Percentiles rank a stretch among this genome's conserved stretches.
Conservation (phyloP, 2,329 filamentous ascomycete species). For the Dryadomyces quercus-mongolicae region DNA sequence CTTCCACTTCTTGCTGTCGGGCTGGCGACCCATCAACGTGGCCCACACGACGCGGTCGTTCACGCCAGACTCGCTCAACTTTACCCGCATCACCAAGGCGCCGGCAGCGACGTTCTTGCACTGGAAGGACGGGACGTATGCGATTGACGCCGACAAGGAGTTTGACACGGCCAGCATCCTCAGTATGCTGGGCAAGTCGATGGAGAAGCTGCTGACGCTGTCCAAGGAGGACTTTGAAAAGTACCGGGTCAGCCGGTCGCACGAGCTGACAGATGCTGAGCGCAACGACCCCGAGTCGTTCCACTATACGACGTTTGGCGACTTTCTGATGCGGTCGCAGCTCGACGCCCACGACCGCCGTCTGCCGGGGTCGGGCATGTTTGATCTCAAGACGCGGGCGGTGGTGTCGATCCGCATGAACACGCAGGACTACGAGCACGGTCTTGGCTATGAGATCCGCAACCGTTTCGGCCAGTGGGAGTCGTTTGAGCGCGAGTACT, state of each 20-base stretch:
- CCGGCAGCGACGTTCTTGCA: conserved; percentile 75
- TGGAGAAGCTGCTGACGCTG: conserved; percentile 88
- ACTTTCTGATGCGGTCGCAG: conserved; percentile 91
- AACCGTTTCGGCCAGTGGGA: conserved; percentile 65
- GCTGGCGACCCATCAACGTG: conserved; percentile 63
- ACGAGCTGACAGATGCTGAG: conserved; percentile 60
- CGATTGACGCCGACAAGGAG: conserved; percentile 92
- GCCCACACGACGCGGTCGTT: conserved; percentile 58
- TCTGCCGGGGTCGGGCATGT: conserved; percentile 83
- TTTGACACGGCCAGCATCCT: conserved; percentile 76
- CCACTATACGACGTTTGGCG: conserved; percentile 75
- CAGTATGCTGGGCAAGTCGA: conserved; percentile 84
- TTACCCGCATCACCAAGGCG: conserved; percentile 58
- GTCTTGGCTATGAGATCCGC: conserved; percentile 78
- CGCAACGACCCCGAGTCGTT: conserved; percentile 64
- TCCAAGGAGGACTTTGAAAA: conserved; percentile 74
- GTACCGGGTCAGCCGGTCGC: conserved; percentile 58
- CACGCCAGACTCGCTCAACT: conserved; percentile 44
- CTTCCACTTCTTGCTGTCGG: conserved; percentile 83
- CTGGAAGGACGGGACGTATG: conserved; percentile 66
- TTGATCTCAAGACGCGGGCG: conserved; percentile 90
- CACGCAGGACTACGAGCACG: conserved; percentile 55
- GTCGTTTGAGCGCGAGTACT: conserved; percentile 92
- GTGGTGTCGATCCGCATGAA: conserved; percentile 91
- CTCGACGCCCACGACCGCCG: conserved; percentile 80